Base-by-base conservation (phyloP, 345 rosid genomes). In the Isatis tinctoria region DNA sequence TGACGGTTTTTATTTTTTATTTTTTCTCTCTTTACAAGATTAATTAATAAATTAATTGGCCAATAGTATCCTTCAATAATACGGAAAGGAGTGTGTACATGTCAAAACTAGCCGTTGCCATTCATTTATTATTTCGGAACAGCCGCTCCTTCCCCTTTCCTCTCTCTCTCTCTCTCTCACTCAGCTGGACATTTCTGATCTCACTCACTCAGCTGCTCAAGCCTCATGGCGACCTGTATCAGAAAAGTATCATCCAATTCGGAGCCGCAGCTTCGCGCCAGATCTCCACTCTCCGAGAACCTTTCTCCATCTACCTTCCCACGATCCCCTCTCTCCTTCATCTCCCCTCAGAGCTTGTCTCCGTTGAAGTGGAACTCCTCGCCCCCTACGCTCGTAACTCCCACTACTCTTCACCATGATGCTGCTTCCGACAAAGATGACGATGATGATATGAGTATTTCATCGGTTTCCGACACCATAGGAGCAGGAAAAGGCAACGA, bases 91-190 rank as follows among this genome's bases (percentile, higher is more conserved):
- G 52, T 51, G 62, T 9, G 24, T 52, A 54, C 40, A 39, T 56
- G 73, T 68, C 63, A 69, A 84, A 90, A 88, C 87, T 90, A 90
- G 93, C 93, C 96, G 93, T 88, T 90, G 16, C 48, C 76, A 47
- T 68, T 41, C 14, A 22, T 57, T 57, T 57, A 8, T 60, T 14
- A 3, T 10, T 36, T 22, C 52, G 37, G 27, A 62, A 62, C 67
- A 81, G 83, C 81, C 75, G 84, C 79, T 63, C 45, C 53, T 27
- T 66, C 40, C 8, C 1, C 16, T 10, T 36, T 7, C 52, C 49
- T 73, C 61, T 16, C 8, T 18, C 54, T 37, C 61, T 43, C 57
- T 36, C 27, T 27, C 35, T 60, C 59, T 28, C 52, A 53, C 16
- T 18, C 45, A 56, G 39, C 39, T 56, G 12, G 2, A 30, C 39